phyloP scores from a whole-genome alignment of 2,329 filamentous ascomycete species.

The Stromatinia cepivora region DNA sequence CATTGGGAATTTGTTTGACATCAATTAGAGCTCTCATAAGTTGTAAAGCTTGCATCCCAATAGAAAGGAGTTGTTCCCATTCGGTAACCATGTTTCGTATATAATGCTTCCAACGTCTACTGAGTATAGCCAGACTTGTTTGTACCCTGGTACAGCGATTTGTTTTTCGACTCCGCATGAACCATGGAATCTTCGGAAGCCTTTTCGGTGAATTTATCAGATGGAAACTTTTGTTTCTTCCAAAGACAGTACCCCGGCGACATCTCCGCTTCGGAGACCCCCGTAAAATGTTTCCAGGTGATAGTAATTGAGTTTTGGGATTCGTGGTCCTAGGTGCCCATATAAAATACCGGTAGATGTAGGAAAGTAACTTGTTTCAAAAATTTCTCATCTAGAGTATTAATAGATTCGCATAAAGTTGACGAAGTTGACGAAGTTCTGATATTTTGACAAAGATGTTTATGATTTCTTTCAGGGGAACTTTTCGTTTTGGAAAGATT shows the following conservation, averaged over 20 bases:
- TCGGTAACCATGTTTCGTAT: conserved; percentile 3
- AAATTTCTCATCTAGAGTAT: background rate
- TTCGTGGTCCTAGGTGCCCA: background rate
- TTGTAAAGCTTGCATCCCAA: background rate
- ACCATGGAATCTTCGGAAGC: background rate
- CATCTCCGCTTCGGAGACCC: background rate
- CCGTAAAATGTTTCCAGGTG: background rate
- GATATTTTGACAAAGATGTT: background rate
- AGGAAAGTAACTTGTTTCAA: background rate
- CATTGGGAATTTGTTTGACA: too few species aligned
- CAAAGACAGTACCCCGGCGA: background rate
- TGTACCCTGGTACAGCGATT: background rate
- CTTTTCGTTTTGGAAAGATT: background rate
- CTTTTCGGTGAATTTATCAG: background rate
- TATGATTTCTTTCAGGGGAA: background rate
- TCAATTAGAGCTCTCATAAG: background rate
- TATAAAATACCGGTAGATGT: background rate
- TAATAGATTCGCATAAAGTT: background rate
- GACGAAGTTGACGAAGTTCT: background rate
- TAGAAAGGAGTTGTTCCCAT: background rate
- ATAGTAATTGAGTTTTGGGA: background rate
- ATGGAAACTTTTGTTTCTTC: background rate
- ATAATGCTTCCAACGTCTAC: background rate
- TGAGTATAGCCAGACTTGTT: background rate
- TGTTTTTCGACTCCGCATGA: background rate